These are phyloP conservation scores for Flaveria bidentis DNA, from an alignment of 129 eudicot species.

Conservation along the genomic window DNA sequence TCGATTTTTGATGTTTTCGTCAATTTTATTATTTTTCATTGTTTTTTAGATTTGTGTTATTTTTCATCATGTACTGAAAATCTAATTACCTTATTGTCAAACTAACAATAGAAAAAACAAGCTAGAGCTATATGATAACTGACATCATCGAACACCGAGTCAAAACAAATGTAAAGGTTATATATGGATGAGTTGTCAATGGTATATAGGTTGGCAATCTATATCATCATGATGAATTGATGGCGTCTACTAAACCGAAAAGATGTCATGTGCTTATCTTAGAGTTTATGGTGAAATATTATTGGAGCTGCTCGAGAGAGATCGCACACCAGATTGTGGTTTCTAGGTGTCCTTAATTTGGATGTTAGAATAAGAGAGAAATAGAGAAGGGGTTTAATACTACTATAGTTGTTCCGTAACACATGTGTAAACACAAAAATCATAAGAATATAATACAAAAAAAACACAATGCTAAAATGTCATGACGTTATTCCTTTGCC, in stretches of 20 bases:
- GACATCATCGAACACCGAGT: slow-evolving; percentile 13
- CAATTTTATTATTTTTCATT: too few species aligned
- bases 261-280: neutral
- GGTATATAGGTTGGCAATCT: neutral
- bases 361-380: too few species aligned
- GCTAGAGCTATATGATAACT: neutral
- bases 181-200: neutral
- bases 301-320: neutral
- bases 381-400: too few species aligned
- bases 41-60: too few species aligned
- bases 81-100: neutral
- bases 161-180: neutral
- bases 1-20: too few species aligned
- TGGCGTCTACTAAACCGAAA: neutral
- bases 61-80: neutral
- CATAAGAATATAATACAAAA: too few species aligned
- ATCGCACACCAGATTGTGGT: neutral
- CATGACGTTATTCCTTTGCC: too few species aligned
- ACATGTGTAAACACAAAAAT: too few species aligned
- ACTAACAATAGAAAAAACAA: neutral
- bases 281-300: too few species aligned
- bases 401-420: too few species aligned
- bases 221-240: neutral
- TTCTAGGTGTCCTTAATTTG: too few species aligned
- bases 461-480: too few species aligned